phyloP scores from a whole-genome alignment of 2,329 filamentous ascomycete species.

The Diplocarpon mali region DNA sequence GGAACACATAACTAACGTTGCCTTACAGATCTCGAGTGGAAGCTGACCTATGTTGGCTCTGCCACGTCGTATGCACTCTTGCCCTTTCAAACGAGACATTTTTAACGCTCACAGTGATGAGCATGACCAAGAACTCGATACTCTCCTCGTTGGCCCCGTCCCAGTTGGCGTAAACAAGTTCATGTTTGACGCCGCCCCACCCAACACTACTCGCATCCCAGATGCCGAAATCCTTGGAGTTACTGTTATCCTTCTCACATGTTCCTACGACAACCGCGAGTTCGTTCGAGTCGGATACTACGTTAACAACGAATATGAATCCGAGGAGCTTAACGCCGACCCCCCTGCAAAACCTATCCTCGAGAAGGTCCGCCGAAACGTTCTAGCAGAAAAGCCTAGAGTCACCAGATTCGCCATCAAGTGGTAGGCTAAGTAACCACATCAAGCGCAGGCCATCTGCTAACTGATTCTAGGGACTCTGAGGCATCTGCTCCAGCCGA shows the following conservation, averaged over 20 bases:
- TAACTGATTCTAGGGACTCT: constrained; percentile 62
- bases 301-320: constrained; percentile 98
- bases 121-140: constrained; percentile 97
- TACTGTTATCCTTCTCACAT: constrained; percentile 91
- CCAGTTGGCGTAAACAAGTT: constrained; percentile 98
- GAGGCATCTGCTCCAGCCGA: constrained; percentile 92
- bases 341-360: constrained; percentile 87
- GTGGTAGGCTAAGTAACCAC: constrained; percentile 52
- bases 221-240: constrained; percentile 93
- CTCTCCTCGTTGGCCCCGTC: constrained; percentile 91
- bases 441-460: constrained; percentile 5
- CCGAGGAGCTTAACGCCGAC: constrained; percentile 77
- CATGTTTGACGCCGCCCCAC: constrained; percentile 89
- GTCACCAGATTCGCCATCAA: constrained; percentile 98
- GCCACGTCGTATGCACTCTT: constrained; percentile 68
- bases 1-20: constrained; percentile 9
- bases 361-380: constrained; percentile 83
- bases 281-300: constrained; percentile 99
- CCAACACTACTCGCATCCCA: constrained; percentile 82
- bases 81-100: background rate
- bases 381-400: constrained; percentile 92
- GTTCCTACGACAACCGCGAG: constrained; percentile 90
- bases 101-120: constrained; percentile 36
- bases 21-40: constrained; percentile 85
- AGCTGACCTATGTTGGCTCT: constrained; percentile 96